Conservation (phyloP, 768 basidiomycete species). For the Tulasnella calospora region DNA sequence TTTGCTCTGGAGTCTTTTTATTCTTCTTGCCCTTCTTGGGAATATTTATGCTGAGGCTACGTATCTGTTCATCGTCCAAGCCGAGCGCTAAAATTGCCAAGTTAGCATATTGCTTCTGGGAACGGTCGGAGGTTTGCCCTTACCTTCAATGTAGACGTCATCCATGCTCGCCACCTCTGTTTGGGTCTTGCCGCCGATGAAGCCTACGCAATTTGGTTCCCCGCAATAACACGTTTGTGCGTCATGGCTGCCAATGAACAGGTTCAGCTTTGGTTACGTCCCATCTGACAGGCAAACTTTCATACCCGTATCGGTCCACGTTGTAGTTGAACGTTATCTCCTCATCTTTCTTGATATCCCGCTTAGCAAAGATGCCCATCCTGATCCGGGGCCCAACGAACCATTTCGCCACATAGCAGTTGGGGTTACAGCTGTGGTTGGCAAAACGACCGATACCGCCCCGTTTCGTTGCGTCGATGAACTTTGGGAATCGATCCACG, state of each 20-base stretch:
- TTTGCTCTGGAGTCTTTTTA: background rate
- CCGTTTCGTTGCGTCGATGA: slow-evolving; percentile 95
- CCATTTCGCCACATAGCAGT: slow-evolving; percentile 98
- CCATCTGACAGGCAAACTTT: slow-evolving; percentile 22
- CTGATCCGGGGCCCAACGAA: slow-evolving; percentile 81
- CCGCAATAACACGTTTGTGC: slow-evolving; percentile 94
- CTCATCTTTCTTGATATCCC: slow-evolving; percentile 67
- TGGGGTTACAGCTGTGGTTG: slow-evolving; percentile 96
- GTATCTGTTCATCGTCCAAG: slow-evolving; percentile 20
- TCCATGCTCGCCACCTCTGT: slow-evolving; percentile 94
- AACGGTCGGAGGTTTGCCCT: slow-evolving; percentile 37
- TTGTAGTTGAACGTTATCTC: slow-evolving; percentile 99
- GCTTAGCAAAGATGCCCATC: slow-evolving; percentile 97
- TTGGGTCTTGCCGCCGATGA: slow-evolving; percentile 96
- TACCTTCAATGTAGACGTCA: slow-evolving; percentile 74
- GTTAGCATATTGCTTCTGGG: background rate
- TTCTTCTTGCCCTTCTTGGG: slow-evolving; percentile 21
- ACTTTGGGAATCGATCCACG: slow-evolving; percentile 45
- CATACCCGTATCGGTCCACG: slow-evolving; percentile 96
- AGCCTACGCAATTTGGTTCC: slow-evolving; percentile 91
- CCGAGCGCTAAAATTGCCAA: slow-evolving; percentile 34
- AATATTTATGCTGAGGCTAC: slow-evolving; percentile 10
- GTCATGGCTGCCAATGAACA: slow-evolving; percentile 59
- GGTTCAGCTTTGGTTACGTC: background rate
- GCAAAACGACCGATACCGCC: slow-evolving; percentile 96